Conservation (phyloP, 495 filamentous ascomycete genomes). For the Penicillium egyptiacum region DNA sequence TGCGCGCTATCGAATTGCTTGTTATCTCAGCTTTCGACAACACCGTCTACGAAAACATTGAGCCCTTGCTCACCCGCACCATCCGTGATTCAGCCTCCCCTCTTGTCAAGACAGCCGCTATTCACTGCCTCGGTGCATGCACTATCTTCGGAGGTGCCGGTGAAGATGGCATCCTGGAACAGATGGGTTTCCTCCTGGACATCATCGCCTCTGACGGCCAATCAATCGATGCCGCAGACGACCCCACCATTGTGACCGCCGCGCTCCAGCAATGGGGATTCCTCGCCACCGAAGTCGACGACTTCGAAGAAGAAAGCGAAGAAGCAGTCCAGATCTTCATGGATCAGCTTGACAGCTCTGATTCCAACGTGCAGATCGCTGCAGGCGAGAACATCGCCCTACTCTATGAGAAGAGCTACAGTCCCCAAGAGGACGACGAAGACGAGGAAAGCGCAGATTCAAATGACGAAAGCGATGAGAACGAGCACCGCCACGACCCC, state of each 20-base stretch:
- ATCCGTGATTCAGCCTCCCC: conserved; percentile 69
- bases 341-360: conserved; percentile 80
- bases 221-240: conserved; percentile 71
- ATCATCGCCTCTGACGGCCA: conserved; percentile 84
- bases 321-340: conserved; percentile 80
- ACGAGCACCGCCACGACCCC: conserved; percentile 42
- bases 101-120: conserved; percentile 67
- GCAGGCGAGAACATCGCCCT: conserved; percentile 90
- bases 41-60: conserved; percentile 64
- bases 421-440: conserved; percentile 58
- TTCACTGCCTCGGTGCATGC: conserved; percentile 71
- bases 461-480: conserved; percentile 45
- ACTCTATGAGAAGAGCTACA: conserved; percentile 80
- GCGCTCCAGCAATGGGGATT: conserved; percentile 89
- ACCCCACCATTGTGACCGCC: conserved; percentile 72
- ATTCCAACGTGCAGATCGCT: conserved; percentile 75
- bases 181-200: conserved; percentile 82
- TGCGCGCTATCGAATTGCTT: conserved; percentile 74
- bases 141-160: conserved; percentile 79
- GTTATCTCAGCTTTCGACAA: conserved; percentile 72
- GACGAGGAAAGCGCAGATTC: conserved; percentile 56
- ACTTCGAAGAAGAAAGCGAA: conserved; percentile 72
- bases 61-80: conserved; percentile 62
- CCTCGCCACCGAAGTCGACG: conserved; percentile 77
- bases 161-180: conserved; percentile 64